Base-by-base conservation (phyloP, 2,329 filamentous ascomycete genomes). In the Alternaria brassicicola region DNA sequence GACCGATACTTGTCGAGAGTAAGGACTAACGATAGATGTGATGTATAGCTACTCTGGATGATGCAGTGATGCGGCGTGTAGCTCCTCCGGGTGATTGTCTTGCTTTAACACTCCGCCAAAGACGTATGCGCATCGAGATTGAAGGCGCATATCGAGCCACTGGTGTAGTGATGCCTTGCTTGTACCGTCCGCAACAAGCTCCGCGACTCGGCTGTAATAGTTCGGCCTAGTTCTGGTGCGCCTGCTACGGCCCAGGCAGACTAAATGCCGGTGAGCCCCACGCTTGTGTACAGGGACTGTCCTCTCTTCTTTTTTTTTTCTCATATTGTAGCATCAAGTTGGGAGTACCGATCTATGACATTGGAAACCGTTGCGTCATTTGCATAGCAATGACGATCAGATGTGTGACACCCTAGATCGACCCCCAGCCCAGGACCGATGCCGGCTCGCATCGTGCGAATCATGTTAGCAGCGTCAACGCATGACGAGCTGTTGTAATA, bases 291-390 rank as follows among this genome's bases (percentile, higher is more conserved):
- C 25, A 17, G 21, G 19, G 5, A 28, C 15, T 36, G 10, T 25
- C 36, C 6, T 25, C 12, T 6, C 23, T 26, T 17, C 4, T 17
- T 12, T 21, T n/a, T n/a, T n/a, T n/a, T n/a, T n/a, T n/a, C 26
- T 67, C 67, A 70, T 58, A 68, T 64, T 3, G 60, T 19, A 21
- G 57, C 53, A 30, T 62, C 42, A 21, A 63, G 65, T 38, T 67
- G 69, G 2, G 74, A 68, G 62, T 82, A 82, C 47, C 75, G 75
- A 58, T 82, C 80, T 76, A 83, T 80, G 12, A 80, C 73, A 51
- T 77, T 73, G 61, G 81, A 81, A 2, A 81, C 75, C 12, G 76
- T 56, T 2, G 75, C 63, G 62, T 81, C 81, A 49, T 79, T 72
- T n/a, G 82, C 78, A 21, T 78, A 72, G 52, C 78, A 82, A 36